Base-by-base conservation (phyloP, 225 moss, liverwort and hornwort species). In the Rhytidiadelphus loreus region DNA sequence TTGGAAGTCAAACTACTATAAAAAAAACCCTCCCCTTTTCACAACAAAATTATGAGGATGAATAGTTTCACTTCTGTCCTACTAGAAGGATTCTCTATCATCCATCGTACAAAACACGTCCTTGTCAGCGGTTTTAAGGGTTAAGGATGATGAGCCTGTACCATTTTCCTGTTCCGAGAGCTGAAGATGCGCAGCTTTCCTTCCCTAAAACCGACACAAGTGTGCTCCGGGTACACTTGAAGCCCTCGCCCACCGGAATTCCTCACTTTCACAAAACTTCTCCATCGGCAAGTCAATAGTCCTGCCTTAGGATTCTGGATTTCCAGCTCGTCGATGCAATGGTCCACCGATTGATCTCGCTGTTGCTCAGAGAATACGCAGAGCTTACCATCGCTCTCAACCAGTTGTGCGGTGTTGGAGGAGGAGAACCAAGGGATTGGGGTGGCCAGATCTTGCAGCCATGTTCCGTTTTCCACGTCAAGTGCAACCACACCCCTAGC, bases 281-380 rank as follows among this genome's bases (percentile, higher is more conserved):
- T 81, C 89, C 80, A 80, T 6, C 35, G 37, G n/a, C 60, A n/a
- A 37, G 6, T 7, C 25, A 3, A 8, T 13, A 7, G 23, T 25
- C 57, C 58, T 23, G 65, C 74, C 2, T 68, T 2, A 1, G n/a
- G 57, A 4, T n/a, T 22, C 13, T 11, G 13, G 18, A 46, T 5
- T 16, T 65, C 81, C 33, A 91, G 28, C 70, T 75, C 41, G 81
- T 89, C 33, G 39, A 87, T 85, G 82, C 86, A 91, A 52, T 88
- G 57, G 5, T 84, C 41, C 28, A 86, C 84, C 4, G 12, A 37
- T 24, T 53, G 43, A 17, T 21, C 52, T 0, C 12, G 13, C 84
- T 91, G 52, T 64, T 84, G 91, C 88, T 91, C 91, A 0, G 88
- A 90, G 86, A 86, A 91, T 4, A 91, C 2, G 71, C 81, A 88